These are phyloP conservation scores for Oehlia diaphana DNA, from an alignment of 192 early-diverging fungal genomes.

Conservation along the genomic window DNA sequence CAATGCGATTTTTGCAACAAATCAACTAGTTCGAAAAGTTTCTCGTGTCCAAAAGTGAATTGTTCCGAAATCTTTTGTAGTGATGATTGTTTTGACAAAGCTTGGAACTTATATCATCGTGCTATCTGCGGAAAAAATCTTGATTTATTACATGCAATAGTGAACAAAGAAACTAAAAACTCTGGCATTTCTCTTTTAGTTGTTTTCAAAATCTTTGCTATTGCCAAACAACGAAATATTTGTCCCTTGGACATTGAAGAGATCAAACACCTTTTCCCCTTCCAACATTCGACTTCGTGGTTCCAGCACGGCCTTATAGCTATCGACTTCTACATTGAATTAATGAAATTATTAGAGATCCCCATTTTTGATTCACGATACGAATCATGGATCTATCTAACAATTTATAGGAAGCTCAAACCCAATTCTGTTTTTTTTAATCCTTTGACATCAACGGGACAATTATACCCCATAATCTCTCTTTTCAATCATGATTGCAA, in stretches of 20 bases:
- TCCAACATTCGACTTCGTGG: slow-evolving; percentile 4
- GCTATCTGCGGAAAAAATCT: background rate
- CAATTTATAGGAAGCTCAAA: slow-evolving; percentile 7
- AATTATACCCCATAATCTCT: slow-evolving; percentile 2
- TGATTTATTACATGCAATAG: background rate
- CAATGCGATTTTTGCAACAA: slow-evolving; percentile 2
- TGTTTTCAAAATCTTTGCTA: background rate
- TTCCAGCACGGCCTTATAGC: background rate
- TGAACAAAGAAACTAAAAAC: background rate
- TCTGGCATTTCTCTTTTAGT: background rate
- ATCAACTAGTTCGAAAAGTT: background rate
- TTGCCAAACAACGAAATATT: slow-evolving; percentile 6
- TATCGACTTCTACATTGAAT: too few species aligned
- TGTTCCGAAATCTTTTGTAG: slow-evolving; percentile 6
- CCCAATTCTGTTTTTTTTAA: background rate
- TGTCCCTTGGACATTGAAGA: slow-evolving; percentile 4
- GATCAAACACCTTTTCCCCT: background rate
- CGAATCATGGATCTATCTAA: slow-evolving; percentile 2
- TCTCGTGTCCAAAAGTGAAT: background rate
- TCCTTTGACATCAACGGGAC: background rate
- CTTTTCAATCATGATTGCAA: slow-evolving; percentile 1
- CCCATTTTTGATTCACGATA: background rate
- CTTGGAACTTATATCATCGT: background rate
- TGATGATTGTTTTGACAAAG: background rate
- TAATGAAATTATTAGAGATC: background rate